phyloP scores from a whole-genome alignment of 2,329 filamentous ascomycete species.

The Raffaelea deltoideospora region DNA sequence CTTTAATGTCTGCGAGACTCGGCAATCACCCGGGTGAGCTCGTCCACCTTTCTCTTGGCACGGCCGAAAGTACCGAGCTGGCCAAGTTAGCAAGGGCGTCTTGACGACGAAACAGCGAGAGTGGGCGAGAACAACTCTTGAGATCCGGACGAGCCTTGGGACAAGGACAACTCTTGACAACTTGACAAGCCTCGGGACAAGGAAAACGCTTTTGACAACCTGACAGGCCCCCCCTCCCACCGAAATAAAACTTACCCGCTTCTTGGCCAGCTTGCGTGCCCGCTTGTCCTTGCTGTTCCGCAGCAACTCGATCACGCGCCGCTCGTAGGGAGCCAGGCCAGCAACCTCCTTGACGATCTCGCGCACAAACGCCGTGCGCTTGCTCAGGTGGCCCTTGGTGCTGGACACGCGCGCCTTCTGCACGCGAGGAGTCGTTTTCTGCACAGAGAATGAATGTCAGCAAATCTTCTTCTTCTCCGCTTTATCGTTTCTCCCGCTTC shows the following conservation, averaged over 20 bases:
- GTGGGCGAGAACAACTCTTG: too few relatives aligned
- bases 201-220: too few relatives aligned
- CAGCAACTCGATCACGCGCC: slow-evolving; percentile 96
- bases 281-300: slow-evolving; percentile 99
- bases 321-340: slow-evolving; percentile 90
- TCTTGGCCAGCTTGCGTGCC: slow-evolving; percentile 97
- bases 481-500: background rate
- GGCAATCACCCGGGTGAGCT: slow-evolving; percentile 95
- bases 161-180: too few relatives aligned
- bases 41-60: slow-evolving; percentile 99
- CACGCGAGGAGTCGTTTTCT: slow-evolving; percentile 74
- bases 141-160: too few relatives aligned
- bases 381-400: slow-evolving; percentile 92
- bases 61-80: slow-evolving; percentile 96
- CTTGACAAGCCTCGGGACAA: too few relatives aligned
- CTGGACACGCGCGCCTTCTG: slow-evolving; percentile 64
- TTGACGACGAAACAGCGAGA: background rate
- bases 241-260: slow-evolving; percentile 54
- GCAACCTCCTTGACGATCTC: slow-evolving; percentile 98
- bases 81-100: background rate
- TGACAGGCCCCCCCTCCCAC: too few relatives aligned
- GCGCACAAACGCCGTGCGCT: slow-evolving; percentile 91
- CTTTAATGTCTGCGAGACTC: slow-evolving; percentile 70
- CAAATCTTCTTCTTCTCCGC: slow-evolving; percentile 10
- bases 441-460: slow-evolving; percentile 23